phyloP scores from a whole-genome alignment of 306 rosid genomes.

The Clitoria ternatea region DNA sequence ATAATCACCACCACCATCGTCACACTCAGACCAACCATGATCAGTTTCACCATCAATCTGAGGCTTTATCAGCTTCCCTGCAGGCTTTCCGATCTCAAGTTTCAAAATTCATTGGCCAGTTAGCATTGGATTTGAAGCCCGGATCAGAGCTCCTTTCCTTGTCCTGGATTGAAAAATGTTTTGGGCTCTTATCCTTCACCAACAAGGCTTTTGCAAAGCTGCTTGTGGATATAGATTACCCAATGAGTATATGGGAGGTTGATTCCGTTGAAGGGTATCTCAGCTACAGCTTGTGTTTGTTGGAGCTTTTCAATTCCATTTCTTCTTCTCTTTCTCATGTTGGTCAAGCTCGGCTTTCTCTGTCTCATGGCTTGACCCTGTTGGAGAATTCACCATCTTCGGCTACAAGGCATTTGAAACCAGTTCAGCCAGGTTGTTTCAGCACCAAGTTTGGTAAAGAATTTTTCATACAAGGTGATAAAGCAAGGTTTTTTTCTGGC shows the following conservation, averaged over 20 bases:
- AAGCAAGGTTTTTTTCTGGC: constrained; percentile 13
- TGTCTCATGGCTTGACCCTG: constrained; percentile 52
- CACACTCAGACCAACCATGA: too few relatives aligned
- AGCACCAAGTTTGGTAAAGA: constrained; percentile 13
- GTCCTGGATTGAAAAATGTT: constrained; percentile 44
- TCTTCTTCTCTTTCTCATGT: constrained; percentile 50
- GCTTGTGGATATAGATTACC: constrained; percentile 48
- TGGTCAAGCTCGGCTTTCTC: constrained; percentile 39
- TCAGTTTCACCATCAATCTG: constrained; percentile 15
- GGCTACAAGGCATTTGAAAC: constrained; percentile 41
- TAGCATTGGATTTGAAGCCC: constrained; percentile 18
- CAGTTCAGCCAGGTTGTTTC: constrained; percentile 26
- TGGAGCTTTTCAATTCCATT: constrained; percentile 56
- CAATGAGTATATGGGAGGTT: constrained; percentile 51
- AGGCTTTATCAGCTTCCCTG: constrained; percentile 30
- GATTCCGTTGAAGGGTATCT: constrained; percentile 53
- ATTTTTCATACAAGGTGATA: neutral
- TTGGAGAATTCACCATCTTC: constrained; percentile 36
- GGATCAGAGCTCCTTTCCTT: constrained; percentile 38
- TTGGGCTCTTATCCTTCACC: constrained; percentile 38
- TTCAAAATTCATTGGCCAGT: constrained; percentile 31
- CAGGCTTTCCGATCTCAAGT: constrained; percentile 42
- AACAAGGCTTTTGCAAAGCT: constrained; percentile 64
- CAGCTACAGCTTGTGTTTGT: constrained; percentile 40
- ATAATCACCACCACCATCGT: constrained; percentile 31